Base-by-base conservation (phyloP, 192 early-diverging fungal genomes). In the Mortierella hygrophila region DNA sequence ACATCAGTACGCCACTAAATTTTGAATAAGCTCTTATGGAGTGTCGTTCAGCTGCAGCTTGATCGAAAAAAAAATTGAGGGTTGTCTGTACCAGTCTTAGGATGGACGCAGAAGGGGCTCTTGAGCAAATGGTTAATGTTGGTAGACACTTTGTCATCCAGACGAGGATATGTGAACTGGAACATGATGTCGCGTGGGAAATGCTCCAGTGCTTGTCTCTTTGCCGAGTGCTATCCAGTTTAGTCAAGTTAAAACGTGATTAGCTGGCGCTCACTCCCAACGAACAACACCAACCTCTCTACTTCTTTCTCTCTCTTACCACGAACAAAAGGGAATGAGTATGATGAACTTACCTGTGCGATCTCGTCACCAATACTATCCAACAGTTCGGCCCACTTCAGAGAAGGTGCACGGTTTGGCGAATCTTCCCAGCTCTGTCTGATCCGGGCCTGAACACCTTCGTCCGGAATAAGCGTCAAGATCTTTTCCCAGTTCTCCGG, bases 101-200 rank as follows among this genome's bases (percentile, higher is more conserved):
- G 98, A 80, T 99, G 98, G 32, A 98, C 94, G 89, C 97, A 99
- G 87, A 99, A 99, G 10, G 98, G 98, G 81, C 94, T 94, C 87
- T 99, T 99, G 38, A 99, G 92, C 91, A 99, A 96, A 91, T 99
- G 98, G 87, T 95, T 96, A 13, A 98, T 92, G 46, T 95, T 93
- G 21, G 93, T 95, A 2, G 96, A 94, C 35, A 99, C 98, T 72
- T 98, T 97, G 41, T 94, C 93, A 88, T 99, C 97, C 49, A 99
- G 91, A 41, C 98, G 93, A 32, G 98, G 98, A 71, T 99, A 99
- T 4, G 92, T 92, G 78, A 95, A 97, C 88, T 97, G 97, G 77
- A 99, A 94, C 75, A 95, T 91, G 76, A 97, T 95, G 68, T 98
- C 97, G 37, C 93, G 88, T 74, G 88, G 89, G 42, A 92, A 75